Evolutionary conservation across 2,329 filamentous ascomycete genomes (phyloP), one percentile per base, ranked within the genome.

Genomic region (Plectosphaerella plurivora): DNA sequence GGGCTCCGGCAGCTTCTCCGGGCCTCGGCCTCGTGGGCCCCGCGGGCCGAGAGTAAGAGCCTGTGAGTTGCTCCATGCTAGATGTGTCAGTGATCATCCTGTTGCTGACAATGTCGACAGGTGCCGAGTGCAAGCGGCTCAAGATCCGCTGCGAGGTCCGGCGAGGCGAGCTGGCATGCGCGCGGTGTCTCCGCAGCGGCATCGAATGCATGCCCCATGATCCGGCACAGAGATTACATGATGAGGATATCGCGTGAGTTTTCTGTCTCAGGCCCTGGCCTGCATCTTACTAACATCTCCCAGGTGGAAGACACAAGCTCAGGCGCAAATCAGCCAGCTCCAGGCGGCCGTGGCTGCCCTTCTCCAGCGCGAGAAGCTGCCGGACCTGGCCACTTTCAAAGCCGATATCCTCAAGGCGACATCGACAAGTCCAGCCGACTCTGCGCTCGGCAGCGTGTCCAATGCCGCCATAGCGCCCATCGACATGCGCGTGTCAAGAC

Each of bases 401-500:
- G 28, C 11, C 5, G 25, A 49, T 37, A 33, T 33, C 15, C 11
- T 28, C 4, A 22, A 20, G 18, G 16, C 47, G 10, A 28, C 33
- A 16, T 37, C 53, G 5, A 47, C 50, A 14, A 52, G 50, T 36
- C 50, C 53, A 4, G 25, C 53, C 16, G 47, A 52, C 37, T 55
- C 53, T 6, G 45, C 47, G 15, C 39, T 42, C 9, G 46, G 44
- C 12, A 49, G 41, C 20, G 28, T 52, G n/a, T 52, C 53, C 9
- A 50, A 46, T 28, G 22, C 22, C 10, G 44, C n/a, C 44, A 46
- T 46, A 2, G 44, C 52, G 33, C 56, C 51, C 47, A 72, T 76
- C 59, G 72, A 72, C 47, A 72, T 76, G 59, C 74, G 73, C 4
- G 75, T 76, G 45, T 44, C 41, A 5, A 18, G 41, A 20, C 70